These are phyloP conservation scores for Aphelidium insulamus DNA, from an alignment of 371 early-diverging fungal genomes.

Conservation along the genomic window DNA sequence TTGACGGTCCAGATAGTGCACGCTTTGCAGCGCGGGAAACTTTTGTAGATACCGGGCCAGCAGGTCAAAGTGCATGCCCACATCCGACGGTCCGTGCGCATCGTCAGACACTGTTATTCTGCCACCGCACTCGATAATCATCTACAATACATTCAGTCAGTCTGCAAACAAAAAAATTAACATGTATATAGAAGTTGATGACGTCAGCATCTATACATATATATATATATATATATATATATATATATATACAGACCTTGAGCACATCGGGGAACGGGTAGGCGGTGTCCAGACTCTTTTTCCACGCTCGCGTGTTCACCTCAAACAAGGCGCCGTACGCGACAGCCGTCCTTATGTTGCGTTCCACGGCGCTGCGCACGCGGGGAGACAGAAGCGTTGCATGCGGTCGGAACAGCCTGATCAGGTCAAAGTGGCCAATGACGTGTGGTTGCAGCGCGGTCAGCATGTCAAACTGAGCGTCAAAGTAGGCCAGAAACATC, in stretches of 20 bases:
- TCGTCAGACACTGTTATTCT: slow-evolving; percentile 74
- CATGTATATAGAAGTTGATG: neutral
- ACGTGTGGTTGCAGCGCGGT: slow-evolving; percentile 40
- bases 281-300: slow-evolving; percentile 58
- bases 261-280: slow-evolving; percentile 68
- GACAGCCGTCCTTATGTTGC: slow-evolving; percentile 61
- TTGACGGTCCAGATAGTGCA: no score
- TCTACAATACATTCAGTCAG: slow-evolving; percentile 8
- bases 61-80: slow-evolving; percentile 54
- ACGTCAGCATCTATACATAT: neutral
- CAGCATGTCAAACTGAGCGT: slow-evolving; percentile 59
- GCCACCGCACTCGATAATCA: slow-evolving; percentile 37
- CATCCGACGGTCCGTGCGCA: slow-evolving; percentile 67
- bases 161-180: neutral
- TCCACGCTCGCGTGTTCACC: slow-evolving; percentile 77
- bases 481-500: slow-evolving; percentile 58
- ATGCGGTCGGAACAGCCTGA: slow-evolving; percentile 49
- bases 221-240: neutral
- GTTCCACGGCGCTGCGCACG: slow-evolving; percentile 19
- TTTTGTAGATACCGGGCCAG: slow-evolving; percentile 24
- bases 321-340: slow-evolving; percentile 72
- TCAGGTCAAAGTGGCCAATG: slow-evolving; percentile 83
- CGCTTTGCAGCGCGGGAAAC: no score
- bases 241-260: slow-evolving; percentile 13
- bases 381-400: no score